phyloP scores from a whole-genome alignment of 139 green algal species.

The Closterium sp. region DNA sequence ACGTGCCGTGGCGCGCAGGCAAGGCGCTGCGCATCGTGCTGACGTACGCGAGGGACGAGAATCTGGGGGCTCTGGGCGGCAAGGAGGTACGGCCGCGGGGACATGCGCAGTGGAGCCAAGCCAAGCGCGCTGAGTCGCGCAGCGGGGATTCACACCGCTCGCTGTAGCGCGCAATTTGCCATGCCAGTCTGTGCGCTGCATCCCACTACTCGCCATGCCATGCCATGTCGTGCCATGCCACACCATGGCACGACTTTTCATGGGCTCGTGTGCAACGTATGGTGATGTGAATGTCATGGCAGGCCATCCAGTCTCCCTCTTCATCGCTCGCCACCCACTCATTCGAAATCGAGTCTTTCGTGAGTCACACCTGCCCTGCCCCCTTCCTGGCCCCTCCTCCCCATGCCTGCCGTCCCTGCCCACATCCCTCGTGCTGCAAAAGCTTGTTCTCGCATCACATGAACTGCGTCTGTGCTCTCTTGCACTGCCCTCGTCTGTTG shows the following conservation, averaged over 20 bases:
- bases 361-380: background rate
- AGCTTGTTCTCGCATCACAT: background rate
- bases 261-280: too few relatives aligned
- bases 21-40: conserved; percentile 8
- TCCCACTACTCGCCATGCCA: background rate
- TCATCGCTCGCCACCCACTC: background rate
- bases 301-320: background rate
- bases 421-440: too few relatives aligned
- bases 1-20: background rate
- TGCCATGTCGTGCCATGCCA: background rate
- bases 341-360: background rate
- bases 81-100: background rate
- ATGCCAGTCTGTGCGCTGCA: background rate
- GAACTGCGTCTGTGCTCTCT: background rate
- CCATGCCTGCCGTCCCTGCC: too few relatives aligned
- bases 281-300: background rate
- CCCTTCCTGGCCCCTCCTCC: too few relatives aligned
- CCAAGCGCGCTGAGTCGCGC: too few relatives aligned
- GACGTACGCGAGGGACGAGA: background rate
- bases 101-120: too few relatives aligned
- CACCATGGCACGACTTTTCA: background rate
- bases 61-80: background rate
- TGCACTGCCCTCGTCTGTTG: background rate
- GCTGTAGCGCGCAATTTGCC: background rate
- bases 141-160: too few relatives aligned